Evolutionary conservation across 257 asterid species (phyloP).

Genomic region (Mentha longifolia): DNA sequence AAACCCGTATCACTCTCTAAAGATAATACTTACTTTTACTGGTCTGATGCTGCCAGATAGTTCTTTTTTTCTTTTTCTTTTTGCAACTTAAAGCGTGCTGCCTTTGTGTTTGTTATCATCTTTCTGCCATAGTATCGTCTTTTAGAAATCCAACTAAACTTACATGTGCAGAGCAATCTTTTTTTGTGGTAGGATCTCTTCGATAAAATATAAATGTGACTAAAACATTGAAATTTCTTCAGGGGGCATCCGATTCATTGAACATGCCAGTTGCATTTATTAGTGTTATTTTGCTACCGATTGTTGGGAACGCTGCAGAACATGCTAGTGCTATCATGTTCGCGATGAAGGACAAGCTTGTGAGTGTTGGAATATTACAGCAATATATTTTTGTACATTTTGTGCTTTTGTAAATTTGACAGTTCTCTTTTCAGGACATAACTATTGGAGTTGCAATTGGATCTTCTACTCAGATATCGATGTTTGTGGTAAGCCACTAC

Average conservation of each 20-base stretch:
- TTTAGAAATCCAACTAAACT: neutral
- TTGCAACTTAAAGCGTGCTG: neutral
- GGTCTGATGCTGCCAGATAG: too few species aligned
- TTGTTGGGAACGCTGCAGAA: conserved; percentile 97
- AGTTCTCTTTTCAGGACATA: conserved; percentile 42
- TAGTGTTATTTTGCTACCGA: conserved; percentile 89
- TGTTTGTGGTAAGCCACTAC: conserved; percentile 82
- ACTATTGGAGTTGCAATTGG: conserved; percentile 96
- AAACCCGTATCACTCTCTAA: neutral
- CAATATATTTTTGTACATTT: neutral
- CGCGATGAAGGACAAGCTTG: conserved; percentile 98
- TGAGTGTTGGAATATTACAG: conserved; percentile 35
- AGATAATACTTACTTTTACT: neutral
- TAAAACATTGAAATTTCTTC: conserved; percentile 30
- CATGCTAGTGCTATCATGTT: conserved; percentile 99
- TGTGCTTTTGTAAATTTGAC: neutral
- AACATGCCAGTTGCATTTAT: conserved; percentile 90
- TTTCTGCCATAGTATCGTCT: neutral
- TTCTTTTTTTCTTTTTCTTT: too few species aligned
- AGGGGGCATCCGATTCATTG: conserved; percentile 94
- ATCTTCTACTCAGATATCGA: conserved; percentile 96
- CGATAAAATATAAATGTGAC: neutral
- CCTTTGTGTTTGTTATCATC: neutral
- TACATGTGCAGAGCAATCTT: neutral
- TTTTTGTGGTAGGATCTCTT: neutral